phyloP scores from a whole-genome alignment of 306 rosid genomes.

The Vicia faba region DNA sequence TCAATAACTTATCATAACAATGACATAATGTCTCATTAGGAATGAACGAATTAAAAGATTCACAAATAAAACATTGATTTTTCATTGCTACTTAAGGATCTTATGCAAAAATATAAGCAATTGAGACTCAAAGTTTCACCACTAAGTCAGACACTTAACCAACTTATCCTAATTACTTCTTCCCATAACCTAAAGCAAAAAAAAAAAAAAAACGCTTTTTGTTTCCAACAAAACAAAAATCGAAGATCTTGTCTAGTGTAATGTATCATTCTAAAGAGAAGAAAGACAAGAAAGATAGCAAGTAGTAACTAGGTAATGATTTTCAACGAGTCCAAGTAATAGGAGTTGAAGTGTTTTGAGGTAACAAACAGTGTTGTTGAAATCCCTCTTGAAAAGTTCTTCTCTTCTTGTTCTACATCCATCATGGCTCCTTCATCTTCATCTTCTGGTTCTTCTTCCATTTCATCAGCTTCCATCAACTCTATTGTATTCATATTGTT shows the following conservation, averaged over 20 bases:
- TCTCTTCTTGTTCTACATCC: constrained; percentile 58
- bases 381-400: constrained; percentile 38
- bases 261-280: too few relatives aligned
- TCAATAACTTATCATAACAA: too few relatives aligned
- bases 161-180: neutral
- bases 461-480: constrained; percentile 60
- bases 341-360: constrained; percentile 67
- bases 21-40: too few relatives aligned
- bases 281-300: too few relatives aligned
- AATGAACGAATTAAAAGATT: neutral
- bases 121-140: neutral
- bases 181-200: neutral
- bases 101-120: neutral
- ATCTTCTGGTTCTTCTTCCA: too few relatives aligned
- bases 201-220: too few relatives aligned
- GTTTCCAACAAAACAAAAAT: too few relatives aligned
- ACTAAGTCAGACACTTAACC: too few relatives aligned
- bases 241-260: too few relatives aligned
- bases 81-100: neutral
- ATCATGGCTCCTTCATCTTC: constrained; percentile 38
- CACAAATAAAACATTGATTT: neutral
- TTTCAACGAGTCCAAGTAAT: constrained; percentile 72
- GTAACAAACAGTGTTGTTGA: constrained; percentile 75
- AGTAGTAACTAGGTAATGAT: too few relatives aligned
- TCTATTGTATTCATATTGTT: neutral